A percentile compares a stretch with the other conserved stretches of the same genome.
Evolutionary conservation across 192 early-diverging fungal species (phyloP).

Genomic region (Backusella macrospora): DNA sequence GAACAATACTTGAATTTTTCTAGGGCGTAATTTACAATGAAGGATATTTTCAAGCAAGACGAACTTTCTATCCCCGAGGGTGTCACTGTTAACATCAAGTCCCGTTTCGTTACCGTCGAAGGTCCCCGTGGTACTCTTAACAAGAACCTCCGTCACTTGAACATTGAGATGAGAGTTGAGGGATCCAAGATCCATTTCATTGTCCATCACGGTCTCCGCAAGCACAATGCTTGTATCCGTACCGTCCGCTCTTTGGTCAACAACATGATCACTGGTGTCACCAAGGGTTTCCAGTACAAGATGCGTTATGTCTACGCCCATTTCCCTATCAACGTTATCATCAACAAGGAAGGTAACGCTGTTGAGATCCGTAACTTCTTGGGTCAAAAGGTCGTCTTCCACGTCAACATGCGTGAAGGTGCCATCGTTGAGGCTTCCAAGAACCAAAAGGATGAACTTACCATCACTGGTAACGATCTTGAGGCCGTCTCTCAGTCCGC

Average conservation of each 20-base stretch:
- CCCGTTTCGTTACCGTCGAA: no score
- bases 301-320: conserved; percentile 99
- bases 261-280: conserved; percentile 98
- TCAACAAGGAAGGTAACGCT: conserved; percentile 68
- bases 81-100: conserved; percentile 86
- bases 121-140: no score
- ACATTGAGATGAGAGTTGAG: no score
- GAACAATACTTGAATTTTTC: not conserved
- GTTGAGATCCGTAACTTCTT: conserved; percentile 99
- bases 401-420: conserved; percentile 84
- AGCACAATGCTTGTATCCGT: conserved; percentile 98
- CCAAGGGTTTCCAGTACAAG: conserved; percentile 99
- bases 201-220: conserved; percentile 94
- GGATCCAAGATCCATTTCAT: conserved; percentile 77
- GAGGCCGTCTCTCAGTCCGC: conserved; percentile 94
- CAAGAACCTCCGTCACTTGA: no score
- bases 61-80: conserved; percentile 88
- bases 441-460: conserved; percentile 92
- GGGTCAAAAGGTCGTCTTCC: conserved; percentile 91
- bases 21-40: conserved; percentile 53
- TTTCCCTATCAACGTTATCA: conserved; percentile 98
- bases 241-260: conserved; percentile 93
- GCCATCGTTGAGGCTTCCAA: conserved; percentile 78
- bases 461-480: conserved; percentile 91
- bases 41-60: conserved; percentile 89